Evolutionary conservation across 345 rosid genomes (phyloP).

Genomic region (Gossypium thurberi): DNA sequence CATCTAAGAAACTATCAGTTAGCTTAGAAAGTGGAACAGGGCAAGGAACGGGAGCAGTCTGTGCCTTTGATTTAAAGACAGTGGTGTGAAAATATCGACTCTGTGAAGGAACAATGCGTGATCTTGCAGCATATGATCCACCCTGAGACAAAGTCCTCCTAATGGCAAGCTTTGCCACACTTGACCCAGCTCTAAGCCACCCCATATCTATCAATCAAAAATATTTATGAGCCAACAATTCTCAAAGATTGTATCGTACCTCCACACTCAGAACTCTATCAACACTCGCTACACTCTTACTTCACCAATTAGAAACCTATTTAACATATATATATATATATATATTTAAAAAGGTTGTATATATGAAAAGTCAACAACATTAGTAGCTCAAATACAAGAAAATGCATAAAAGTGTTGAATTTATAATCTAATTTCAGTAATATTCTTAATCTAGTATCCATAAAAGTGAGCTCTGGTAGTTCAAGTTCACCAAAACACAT

Average conservation of each 20-base stretch:
- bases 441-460: neutral
- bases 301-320: neutral
- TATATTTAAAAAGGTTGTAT: neutral
- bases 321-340: neutral
- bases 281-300: neutral
- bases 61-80: conserved; percentile 43
- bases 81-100: conserved; percentile 45
- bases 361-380: neutral
- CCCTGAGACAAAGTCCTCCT: conserved; percentile 50
- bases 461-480: neutral
- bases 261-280: neutral
- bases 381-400: neutral
- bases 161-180: conserved; percentile 56
- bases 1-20: conserved; percentile 75
- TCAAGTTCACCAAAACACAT: neutral
- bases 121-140: conserved; percentile 38
- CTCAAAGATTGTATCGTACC: neutral
- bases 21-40: conserved; percentile 73
- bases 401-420: neutral
- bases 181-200: conserved; percentile 66
- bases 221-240: neutral
- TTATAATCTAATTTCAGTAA: neutral
- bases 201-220: conserved; percentile 39
- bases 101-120: conserved; percentile 37
- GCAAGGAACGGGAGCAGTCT: conserved; percentile 65